Base-by-base conservation (phyloP, 176 grass and related monocot species). In the Microstegium vimineum region DNA sequence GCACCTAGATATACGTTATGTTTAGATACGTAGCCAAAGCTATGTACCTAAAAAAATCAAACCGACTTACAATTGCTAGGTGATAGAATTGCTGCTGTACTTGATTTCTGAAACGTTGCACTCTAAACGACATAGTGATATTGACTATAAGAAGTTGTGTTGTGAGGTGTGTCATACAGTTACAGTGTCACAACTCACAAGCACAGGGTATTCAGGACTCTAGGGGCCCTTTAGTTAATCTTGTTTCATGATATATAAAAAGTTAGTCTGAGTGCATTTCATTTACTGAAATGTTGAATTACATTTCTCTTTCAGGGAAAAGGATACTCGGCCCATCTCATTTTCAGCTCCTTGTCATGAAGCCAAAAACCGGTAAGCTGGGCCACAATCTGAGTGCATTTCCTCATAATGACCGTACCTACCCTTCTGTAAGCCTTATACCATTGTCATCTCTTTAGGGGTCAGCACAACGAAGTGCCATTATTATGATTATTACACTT, bases 351-450 rank as follows among this genome's bases (percentile, higher is more conserved):
- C 80, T 80, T 86, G 31, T 66, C 75, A 31, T 46, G 61, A 76
- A 86, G 64, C 35, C 28, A 86, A 81, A 80, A 89, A 84, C n/a
- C n/a, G 90, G 84, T 89, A 60, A 75, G 69, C 10, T 40, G 2
- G 0, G 15, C 6, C 5, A n/a, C 15, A 7, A 46, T 36, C 3
- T 56, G 13, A 47, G 31, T 28, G 15, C 66, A 76, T 62, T 87
- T 20, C 18, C 64, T 3, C 22, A 42, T 66, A 42, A 62, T 2
- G 33, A 66, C 40, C 6, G 1, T 43, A 10, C 33, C 18, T 9
- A 1, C 2, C 25, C 16, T 30, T 36, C 12, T 33, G 74, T 66
- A 43, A 9, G 15, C 11, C 2, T 40, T 23, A 2, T 2, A 52
- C 56, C 43, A 34, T 0, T 25, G 17, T 69, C 62, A 5, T 75